A percentile compares a stretch with the other conserved stretches of the same genome.
Evolutionary conservation across 495 filamentous ascomycete genomes (phyloP).

Genomic region (Trichoderma erinaceum): DNA sequence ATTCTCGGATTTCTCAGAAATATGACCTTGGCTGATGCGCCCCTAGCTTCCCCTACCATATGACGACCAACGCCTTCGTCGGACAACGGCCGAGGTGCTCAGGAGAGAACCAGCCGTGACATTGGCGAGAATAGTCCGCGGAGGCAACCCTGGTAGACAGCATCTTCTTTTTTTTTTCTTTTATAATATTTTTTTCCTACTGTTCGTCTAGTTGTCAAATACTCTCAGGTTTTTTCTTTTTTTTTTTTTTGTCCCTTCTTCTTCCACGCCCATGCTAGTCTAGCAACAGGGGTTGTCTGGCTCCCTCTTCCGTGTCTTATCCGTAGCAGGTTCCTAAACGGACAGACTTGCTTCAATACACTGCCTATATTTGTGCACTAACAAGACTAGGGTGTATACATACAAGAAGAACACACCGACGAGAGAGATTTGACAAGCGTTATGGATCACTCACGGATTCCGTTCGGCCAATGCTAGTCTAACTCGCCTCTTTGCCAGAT

Average conservation of each 20-base stretch:
- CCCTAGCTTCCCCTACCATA: neutral
- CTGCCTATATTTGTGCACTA: no score
- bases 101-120: constrained; percentile 1
- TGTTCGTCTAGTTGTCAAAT: no score
- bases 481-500: neutral
- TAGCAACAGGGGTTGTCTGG: neutral
- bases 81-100: constrained; percentile 7
- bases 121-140: constrained; percentile 8
- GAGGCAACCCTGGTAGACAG: neutral
- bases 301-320: neutral
- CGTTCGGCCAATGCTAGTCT: neutral
- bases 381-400: no score
- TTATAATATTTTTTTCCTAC: no score
- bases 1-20: neutral
- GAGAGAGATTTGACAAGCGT: neutral
- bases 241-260: no score
- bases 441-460: neutral
- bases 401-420: neutral
- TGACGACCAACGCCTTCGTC: neutral
- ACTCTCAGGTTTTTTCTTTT: no score
- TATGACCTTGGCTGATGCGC: neutral
- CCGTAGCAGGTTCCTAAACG: no score
- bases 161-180: no score
- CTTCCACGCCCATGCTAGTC: neutral
- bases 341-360: no score